Evolutionary conservation across 2,329 filamentous ascomycete genomes (phyloP).

Genomic region (Nemania serpens): DNA sequence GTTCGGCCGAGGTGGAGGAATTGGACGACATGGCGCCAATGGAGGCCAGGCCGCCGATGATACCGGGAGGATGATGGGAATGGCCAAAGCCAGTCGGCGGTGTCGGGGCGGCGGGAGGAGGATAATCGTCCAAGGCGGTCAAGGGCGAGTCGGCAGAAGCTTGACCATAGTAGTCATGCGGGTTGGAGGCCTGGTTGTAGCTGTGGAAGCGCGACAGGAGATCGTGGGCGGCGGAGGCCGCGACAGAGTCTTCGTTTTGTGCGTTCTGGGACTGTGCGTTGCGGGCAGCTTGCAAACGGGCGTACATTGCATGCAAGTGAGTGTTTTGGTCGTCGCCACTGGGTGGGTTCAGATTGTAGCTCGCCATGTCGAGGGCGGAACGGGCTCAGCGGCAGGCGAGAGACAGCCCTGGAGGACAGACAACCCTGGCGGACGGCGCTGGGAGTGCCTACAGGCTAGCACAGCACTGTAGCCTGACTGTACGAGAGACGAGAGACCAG

Average conservation of each 20-base stretch:
- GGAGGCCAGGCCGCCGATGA: constrained; percentile 52
- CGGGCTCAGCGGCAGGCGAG: constrained; percentile 14
- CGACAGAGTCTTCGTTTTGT: constrained; percentile 24
- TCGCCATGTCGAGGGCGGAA: constrained; percentile 41
- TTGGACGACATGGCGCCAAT: constrained; percentile 52
- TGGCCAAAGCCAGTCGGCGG: constrained; percentile 47
- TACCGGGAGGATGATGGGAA: constrained; percentile 46
- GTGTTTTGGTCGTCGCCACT: constrained; percentile 42
- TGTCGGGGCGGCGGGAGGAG: constrained; percentile 54
- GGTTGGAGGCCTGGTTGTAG: constrained; percentile 38
- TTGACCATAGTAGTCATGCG: constrained; percentile 40
- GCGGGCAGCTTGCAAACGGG: constrained; percentile 42
- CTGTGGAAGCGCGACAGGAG: constrained; percentile 41
- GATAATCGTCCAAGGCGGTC: constrained; percentile 40
- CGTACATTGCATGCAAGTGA: constrained; percentile 49
- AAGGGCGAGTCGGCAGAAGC: constrained; percentile 38
- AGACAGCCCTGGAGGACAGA: neutral
- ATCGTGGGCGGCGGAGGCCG: constrained; percentile 37
- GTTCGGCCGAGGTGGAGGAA: constrained; percentile 45
- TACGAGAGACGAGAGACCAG: neutral
- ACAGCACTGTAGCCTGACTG: no score
- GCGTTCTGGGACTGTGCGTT: constrained; percentile 31
- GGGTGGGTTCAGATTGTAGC: constrained; percentile 38
- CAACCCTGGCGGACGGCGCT: no score
- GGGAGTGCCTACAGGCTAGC: no score